Evolutionary conservation across 2,329 filamentous ascomycete genomes (phyloP).

Genomic region (Orbilia oligospora): DNA sequence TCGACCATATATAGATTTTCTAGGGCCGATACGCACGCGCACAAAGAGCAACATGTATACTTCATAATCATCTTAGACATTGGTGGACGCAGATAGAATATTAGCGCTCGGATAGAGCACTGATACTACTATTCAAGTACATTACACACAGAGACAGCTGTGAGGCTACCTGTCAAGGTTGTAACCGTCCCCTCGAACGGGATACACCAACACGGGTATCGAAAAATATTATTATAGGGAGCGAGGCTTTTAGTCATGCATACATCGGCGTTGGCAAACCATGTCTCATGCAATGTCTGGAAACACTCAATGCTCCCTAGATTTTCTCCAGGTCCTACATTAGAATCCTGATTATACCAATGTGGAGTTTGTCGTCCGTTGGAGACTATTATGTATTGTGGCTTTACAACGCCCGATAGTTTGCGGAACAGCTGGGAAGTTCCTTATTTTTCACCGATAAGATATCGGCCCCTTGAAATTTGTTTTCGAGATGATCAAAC

Average conservation of each 20-base stretch:
- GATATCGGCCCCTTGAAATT: neutral
- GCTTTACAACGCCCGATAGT: conserved; percentile 21
- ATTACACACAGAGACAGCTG: neutral
- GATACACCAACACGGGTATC: neutral
- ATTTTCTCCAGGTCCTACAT: neutral
- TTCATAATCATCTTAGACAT: neutral
- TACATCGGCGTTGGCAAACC: neutral
- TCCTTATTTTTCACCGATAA: neutral
- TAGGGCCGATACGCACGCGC: neutral
- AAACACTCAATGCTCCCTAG: conserved; percentile 2
- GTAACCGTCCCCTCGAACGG: conserved; percentile 12
- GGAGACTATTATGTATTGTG: conserved; percentile 1
- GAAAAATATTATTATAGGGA: conserved; percentile 1
- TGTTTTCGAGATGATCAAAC: neutral
- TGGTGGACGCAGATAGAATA: neutral
- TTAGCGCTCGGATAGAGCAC: neutral
- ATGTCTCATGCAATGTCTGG: conserved; percentile 17
- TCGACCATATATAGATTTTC: conserved; percentile 8
- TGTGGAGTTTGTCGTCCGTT: neutral
- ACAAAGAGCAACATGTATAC: neutral
- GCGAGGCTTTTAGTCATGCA: conserved; percentile 20
- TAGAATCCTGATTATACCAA: neutral
- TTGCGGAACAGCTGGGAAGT: conserved; percentile 11
- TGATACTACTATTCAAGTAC: conserved; percentile 1
- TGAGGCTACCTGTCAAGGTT: conserved; percentile 20